These are phyloP conservation scores for Volvariella volvacea DNA, from an alignment of 1,284 basidiomycete species.

Conservation along the genomic window DNA sequence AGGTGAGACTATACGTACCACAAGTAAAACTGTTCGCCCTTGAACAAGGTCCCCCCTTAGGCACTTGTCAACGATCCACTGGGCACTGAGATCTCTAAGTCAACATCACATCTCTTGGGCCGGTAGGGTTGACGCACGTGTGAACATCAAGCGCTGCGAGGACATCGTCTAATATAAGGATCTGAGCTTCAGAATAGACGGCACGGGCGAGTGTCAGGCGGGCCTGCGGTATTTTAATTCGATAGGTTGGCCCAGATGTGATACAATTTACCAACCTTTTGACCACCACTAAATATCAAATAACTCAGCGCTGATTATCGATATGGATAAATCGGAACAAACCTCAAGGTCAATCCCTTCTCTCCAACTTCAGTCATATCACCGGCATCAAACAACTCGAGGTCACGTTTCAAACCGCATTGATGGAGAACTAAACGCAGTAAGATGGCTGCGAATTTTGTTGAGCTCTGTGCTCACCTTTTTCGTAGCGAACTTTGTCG, in stretches of 20 bases:
- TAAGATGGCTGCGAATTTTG: too few species aligned
- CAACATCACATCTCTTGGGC: constrained; percentile 13
- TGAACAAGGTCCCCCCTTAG: constrained; percentile 63
- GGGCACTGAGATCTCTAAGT: constrained; percentile 58
- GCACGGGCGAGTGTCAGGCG: constrained; percentile 70
- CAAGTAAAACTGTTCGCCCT: constrained; percentile 66
- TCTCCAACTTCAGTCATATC: constrained; percentile 71
- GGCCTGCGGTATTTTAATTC: constrained; percentile 51
- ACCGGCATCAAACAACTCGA: constrained; percentile 64
- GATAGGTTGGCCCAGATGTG: neutral
- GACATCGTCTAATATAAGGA: constrained; percentile 63
- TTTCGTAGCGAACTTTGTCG: constrained; percentile 22
- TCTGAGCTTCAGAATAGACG: constrained; percentile 58
- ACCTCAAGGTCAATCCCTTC: constrained; percentile 53
- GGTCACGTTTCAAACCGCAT: constrained; percentile 58
- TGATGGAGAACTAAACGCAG: constrained; percentile 44
- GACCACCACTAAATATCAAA: constrained; percentile 59
- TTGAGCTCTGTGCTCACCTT: constrained; percentile 32
- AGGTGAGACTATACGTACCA: constrained; percentile 38
- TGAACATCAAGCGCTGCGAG: constrained; percentile 44
- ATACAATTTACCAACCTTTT: too few species aligned
- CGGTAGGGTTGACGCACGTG: constrained; percentile 19
- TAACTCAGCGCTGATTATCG: too few species aligned
- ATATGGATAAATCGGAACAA: too few species aligned
- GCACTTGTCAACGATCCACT: constrained; percentile 73